A percentile compares a stretch with the other conserved stretches of the same genome.
Evolutionary conservation across 371 early-diverging fungal genomes (phyloP).

Genomic region (Rhizomucor miehei): DNA sequence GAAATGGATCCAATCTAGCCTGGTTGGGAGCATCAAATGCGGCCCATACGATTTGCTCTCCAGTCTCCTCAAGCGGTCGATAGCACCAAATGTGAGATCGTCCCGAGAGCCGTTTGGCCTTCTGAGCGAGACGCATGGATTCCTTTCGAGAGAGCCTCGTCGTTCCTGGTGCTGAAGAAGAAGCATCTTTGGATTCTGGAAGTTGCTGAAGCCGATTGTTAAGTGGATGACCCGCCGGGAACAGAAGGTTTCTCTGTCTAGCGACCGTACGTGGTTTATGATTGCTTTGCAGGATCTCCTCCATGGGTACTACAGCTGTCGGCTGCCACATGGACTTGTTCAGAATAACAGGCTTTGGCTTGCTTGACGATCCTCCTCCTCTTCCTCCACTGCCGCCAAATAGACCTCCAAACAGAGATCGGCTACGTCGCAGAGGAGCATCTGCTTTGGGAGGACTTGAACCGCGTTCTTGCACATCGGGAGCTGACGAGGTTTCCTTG

Average conservation of each 20-base stretch:
- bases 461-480: not conserved
- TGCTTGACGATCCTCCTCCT: not conserved
- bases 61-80: slow-evolving; percentile 8
- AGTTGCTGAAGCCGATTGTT: slow-evolving; percentile 3
- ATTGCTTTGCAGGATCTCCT: not conserved
- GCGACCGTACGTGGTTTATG: not conserved
- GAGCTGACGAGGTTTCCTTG: not conserved
- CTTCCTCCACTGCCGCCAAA: slow-evolving; percentile 3
- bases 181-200: not conserved
- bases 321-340: slow-evolving; percentile 3
- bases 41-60: slow-evolving; percentile 10
- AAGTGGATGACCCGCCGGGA: slow-evolving; percentile 9
- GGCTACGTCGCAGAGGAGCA: slow-evolving; percentile 8
- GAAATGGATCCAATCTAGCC: slow-evolving; percentile 8
- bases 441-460: not conserved
- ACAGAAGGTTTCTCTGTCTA: not conserved
- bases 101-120: slow-evolving; percentile 6
- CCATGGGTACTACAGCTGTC: slow-evolving; percentile 6
- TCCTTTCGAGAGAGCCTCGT: slow-evolving; percentile 9
- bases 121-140: slow-evolving; percentile 1
- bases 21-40: slow-evolving; percentile 19
- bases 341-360: slow-evolving; percentile 6
- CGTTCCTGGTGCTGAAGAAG: not conserved
- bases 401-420: slow-evolving; percentile 6
- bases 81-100: slow-evolving; percentile 20